phyloP scores from a whole-genome alignment of 2,329 filamentous ascomycete species.

The Cladophialophora carrionii region DNA sequence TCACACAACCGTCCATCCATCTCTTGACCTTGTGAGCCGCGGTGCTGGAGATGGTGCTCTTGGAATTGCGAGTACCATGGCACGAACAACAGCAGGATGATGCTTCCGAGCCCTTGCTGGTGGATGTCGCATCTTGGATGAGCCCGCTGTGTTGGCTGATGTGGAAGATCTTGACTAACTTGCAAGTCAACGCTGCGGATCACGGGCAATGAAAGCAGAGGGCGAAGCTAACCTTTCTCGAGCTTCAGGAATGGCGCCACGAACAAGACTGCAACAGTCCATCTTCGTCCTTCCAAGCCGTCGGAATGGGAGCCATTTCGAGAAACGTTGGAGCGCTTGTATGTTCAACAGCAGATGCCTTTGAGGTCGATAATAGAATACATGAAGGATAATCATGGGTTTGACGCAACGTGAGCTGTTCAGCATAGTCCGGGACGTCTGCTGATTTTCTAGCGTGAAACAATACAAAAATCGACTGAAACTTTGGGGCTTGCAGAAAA shows the following conservation, averaged over 20 bases:
- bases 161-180: not conserved
- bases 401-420: not conserved
- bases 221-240: too few relatives aligned
- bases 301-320: not conserved
- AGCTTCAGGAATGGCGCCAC: too few relatives aligned
- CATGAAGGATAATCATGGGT: not conserved
- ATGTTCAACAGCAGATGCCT: not conserved
- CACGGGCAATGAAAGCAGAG: too few relatives aligned
- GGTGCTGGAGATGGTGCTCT: not conserved
- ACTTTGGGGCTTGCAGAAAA: not conserved
- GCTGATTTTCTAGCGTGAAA: not conserved
- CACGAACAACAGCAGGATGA: not conserved
- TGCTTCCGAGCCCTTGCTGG: not conserved
- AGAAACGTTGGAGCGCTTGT: not conserved
- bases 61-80: not conserved
- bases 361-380: not conserved
- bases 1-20: not conserved
- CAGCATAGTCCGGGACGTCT: not conserved
- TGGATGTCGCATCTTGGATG: too few relatives aligned
- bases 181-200: not conserved
- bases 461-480: not conserved
- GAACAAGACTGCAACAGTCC: not conserved
- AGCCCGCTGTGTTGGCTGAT: not conserved
- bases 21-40: not conserved
- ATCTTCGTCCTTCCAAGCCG: not conserved